Base-by-base conservation (phyloP, 139 green algal species). In the Limnomonas spitsbergensis region DNA sequence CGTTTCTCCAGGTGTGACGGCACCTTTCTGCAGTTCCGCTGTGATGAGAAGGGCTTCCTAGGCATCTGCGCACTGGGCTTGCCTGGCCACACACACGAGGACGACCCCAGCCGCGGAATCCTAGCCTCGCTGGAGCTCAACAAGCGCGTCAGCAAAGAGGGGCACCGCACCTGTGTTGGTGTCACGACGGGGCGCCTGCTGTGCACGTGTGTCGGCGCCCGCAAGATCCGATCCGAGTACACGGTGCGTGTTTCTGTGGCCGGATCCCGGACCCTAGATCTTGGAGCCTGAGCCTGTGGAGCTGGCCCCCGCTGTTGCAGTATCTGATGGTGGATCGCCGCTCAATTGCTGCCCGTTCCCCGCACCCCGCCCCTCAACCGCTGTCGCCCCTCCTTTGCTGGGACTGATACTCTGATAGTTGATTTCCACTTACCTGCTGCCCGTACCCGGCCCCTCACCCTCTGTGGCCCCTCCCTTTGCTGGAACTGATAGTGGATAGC, bases 1-100 rank as follows among this genome's bases (percentile, higher is more conserved):
- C n/a, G n/a, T n/a, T n/a, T n/a, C n/a, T 20, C 61, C 20, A 61
- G 86, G 75, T 88, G 86, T 61, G 86, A 92, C 40, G 93, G 93
- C 39, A 87, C 70, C 42, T 86, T 97, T 36, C 53, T 95, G 76
- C 93, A 97, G 86, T 92, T 93, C 70, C 87, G 93, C 4, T 93
- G 87, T 73, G 92, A 97, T 66, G 93, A 97, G 82, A 97, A 97
- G 84, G 93, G 93, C 68, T 97, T 93, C 75, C 74, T 96, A 34
- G 85, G 84, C 24, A 93, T 97, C 76, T 93, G 89, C 73, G 91
- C 89, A 94, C 82, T 96, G 79, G 93, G 93, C 31, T 83, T 97
- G 76, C 89, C 91, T 2, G 90, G 92, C 1, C 87, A 88, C 66
- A 89, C 83, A 34, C 88, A 95, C 40, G 82, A 92, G 73, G 86